Evolutionary conservation across 169 alveolate species (phyloP).

Genomic region (Plasmodium adleri): DNA sequence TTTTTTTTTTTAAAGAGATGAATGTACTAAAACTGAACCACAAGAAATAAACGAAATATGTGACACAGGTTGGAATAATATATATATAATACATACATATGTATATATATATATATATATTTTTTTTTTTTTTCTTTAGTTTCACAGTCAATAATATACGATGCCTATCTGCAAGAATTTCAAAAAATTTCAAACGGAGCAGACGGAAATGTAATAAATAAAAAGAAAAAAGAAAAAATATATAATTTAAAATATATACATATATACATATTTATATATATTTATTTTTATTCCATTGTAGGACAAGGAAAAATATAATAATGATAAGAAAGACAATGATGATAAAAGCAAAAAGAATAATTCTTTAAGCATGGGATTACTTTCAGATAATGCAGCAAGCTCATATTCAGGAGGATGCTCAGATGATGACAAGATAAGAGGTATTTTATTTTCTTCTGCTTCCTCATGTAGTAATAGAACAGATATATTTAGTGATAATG

Average conservation of each 20-base stretch:
- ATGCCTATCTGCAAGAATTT: slow-evolving; percentile 47
- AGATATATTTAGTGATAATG: slow-evolving; percentile 9
- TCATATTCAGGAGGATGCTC: slow-evolving; percentile 10
- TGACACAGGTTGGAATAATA: slow-evolving; percentile 58
- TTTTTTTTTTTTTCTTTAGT: slow-evolving; percentile 6
- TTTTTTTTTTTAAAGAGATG: slow-evolving; percentile 52
- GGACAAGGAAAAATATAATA: slow-evolving; percentile 30
- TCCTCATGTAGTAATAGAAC: slow-evolving; percentile 25
- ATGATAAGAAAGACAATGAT: slow-evolving; percentile 27
- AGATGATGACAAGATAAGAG: slow-evolving; percentile 21
- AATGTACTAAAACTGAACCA: slow-evolving; percentile 66
- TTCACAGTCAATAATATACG: slow-evolving; percentile 71
- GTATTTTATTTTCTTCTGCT: slow-evolving; percentile 42
- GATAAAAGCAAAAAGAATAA: slow-evolving; percentile 28
- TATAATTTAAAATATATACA: neutral
- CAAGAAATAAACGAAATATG: slow-evolving; percentile 72
- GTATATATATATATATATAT: neutral
- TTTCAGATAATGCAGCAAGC: slow-evolving; percentile 35
- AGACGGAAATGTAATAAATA: slow-evolving; percentile 12
- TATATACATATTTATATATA: neutral
- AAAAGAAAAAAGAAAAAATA: neutral
- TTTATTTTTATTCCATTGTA: neutral
- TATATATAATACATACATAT: neutral
- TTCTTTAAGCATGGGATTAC: neutral
- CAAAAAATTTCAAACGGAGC: slow-evolving; percentile 29